A percentile compares a stretch with the other conserved stretches of the same genome.
phyloP scores from a whole-genome alignment of 2,329 filamentous ascomycete species.

The Mycosphaerella sp. region DNA sequence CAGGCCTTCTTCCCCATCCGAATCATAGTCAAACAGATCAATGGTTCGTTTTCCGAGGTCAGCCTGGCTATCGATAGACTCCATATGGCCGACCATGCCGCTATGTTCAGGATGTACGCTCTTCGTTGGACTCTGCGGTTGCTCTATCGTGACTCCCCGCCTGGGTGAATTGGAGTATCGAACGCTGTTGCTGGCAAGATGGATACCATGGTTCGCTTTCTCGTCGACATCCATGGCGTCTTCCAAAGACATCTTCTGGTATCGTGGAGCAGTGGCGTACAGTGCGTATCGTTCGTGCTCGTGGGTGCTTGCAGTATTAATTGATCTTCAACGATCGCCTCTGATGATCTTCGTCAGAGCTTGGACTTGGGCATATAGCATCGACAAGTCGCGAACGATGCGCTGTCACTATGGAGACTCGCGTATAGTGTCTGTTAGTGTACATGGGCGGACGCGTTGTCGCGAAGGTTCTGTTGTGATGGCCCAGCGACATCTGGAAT shows the following conservation, averaged over 20 bases:
- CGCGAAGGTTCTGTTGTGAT: constrained; percentile 9
- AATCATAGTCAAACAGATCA: constrained; percentile 35
- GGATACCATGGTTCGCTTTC: background rate
- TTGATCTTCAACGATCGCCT: too few species aligned
- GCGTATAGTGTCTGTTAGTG: constrained; percentile 3
- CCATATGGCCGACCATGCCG: constrained; percentile 18
- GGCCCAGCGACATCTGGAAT: constrained; percentile 24
- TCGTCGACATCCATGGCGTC: constrained; percentile 8
- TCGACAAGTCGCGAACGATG: background rate
- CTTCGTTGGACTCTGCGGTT: constrained; percentile 30
- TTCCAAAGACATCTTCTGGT: background rate
- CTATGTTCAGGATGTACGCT: constrained; percentile 32
- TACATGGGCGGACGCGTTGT: constrained; percentile 7
- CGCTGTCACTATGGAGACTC: constrained; percentile 1
- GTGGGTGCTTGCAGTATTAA: background rate
- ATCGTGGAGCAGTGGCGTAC: constrained; percentile 7
- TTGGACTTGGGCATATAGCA: background rate
- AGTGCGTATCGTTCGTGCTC: background rate
- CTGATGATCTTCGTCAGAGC: background rate
- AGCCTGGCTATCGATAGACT: constrained; percentile 28
- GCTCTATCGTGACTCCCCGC: constrained; percentile 31
- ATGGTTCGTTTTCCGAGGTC: constrained; percentile 28
- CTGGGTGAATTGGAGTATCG: constrained; percentile 31
- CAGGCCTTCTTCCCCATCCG: constrained; percentile 22
- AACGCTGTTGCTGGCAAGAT: constrained; percentile 13